Conservation (phyloP, 2,329 filamentous ascomycete species). For the Talaromyces sp. region DNA sequence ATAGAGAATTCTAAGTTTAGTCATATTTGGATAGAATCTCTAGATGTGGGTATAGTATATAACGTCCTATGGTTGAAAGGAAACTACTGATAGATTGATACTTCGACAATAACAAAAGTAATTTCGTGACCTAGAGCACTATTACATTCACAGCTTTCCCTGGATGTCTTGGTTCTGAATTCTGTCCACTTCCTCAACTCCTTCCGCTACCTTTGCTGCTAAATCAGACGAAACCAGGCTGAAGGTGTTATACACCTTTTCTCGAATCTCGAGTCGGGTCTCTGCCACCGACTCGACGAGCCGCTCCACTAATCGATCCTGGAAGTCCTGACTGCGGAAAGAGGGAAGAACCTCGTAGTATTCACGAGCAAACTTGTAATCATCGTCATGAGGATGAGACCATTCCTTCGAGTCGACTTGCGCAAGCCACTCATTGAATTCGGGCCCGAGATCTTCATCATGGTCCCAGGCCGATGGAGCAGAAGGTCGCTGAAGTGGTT, state of each 20-base stretch:
- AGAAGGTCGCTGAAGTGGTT: slow-evolving; percentile 39
- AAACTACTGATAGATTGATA: too few relatives aligned
- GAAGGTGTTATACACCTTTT: background rate
- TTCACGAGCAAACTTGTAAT: background rate
- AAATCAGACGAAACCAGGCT: background rate
- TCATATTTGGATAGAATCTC: too few relatives aligned
- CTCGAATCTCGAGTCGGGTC: background rate
- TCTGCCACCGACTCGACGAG: background rate
- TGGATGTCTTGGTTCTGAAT: background rate
- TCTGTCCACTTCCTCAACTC: background rate
- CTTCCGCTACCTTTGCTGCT: background rate
- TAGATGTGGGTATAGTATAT: too few relatives aligned
- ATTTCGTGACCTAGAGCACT: background rate
- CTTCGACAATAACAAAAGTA: background rate
- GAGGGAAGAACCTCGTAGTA: background rate
- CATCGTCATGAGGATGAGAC: background rate
- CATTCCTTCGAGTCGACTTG: background rate
- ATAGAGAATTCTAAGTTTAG: too few relatives aligned
- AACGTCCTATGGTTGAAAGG: too few relatives aligned
- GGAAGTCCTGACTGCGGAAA: background rate
- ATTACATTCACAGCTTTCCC: background rate
- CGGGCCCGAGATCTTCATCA: background rate
- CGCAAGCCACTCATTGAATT: background rate
- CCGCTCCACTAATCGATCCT: background rate
- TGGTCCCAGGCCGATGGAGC: background rate